These are phyloP conservation scores for Grigorovia humatica DNA, from an alignment of 805 yeast species.

Conservation along the genomic window DNA sequence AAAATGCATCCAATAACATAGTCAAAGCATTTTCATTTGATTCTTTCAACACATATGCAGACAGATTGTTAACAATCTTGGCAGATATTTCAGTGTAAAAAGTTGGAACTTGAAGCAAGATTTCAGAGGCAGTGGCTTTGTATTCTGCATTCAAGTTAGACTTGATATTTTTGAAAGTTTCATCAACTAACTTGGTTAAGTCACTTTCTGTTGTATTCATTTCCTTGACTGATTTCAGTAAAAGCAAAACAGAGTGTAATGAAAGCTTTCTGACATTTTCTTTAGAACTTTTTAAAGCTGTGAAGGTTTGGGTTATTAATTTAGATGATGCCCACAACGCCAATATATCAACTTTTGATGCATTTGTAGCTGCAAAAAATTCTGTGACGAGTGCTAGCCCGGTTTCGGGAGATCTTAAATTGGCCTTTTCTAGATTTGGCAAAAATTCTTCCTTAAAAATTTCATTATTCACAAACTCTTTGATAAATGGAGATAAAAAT, in stretches of 20 bases:
- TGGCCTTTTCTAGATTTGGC: slow-evolving; percentile 62
- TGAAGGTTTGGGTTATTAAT: slow-evolving; percentile 39
- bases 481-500: slow-evolving; percentile 36
- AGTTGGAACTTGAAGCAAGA: slow-evolving; percentile 31
- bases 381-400: slow-evolving; percentile 50
- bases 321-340: slow-evolving; percentile 35
- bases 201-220: slow-evolving; percentile 22
- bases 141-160: slow-evolving; percentile 53
- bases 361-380: slow-evolving; percentile 27
- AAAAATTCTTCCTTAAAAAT: slow-evolving; percentile 33
- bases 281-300: slow-evolving; percentile 62
- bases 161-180: slow-evolving; percentile 48
- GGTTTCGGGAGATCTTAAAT: slow-evolving; percentile 68
- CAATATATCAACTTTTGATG: slow-evolving; percentile 34
- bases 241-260: slow-evolving; percentile 24
- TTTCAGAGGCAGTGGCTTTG: slow-evolving; percentile 41
- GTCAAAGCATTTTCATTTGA: slow-evolving; percentile 57
- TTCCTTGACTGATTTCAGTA: slow-evolving; percentile 17
- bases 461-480: slow-evolving; percentile 33
- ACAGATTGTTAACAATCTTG: slow-evolving; percentile 34
- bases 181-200: slow-evolving; percentile 35
- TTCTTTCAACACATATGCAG: slow-evolving; percentile 57
- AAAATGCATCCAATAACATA: slow-evolving; percentile 39
- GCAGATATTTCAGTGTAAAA: slow-evolving; percentile 24
- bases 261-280: slow-evolving; percentile 49